Evolutionary conservation across 2,329 filamentous ascomycete genomes (phyloP), one percentile per base, ranked within the genome.

Genomic region (Dactylonectria estremocensis): DNA sequence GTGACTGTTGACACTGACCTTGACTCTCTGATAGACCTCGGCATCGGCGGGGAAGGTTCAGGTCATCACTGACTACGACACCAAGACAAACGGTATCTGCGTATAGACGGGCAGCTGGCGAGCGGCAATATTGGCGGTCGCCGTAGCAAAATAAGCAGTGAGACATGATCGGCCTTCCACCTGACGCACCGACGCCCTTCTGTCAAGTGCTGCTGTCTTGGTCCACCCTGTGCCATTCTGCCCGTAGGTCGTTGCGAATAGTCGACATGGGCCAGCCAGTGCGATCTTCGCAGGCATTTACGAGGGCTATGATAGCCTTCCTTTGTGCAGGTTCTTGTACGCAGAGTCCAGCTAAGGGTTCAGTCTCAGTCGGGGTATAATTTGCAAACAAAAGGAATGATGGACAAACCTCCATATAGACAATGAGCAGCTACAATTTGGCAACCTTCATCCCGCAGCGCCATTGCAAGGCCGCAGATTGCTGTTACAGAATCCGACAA

Each of bases 401-500:
- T 54, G 24, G 22, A 61, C 62, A 31, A 60, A 65, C 62, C 65
- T 54, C 80, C 82, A 48, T 80, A 85, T 2, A 84, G 69, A 58
- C 81, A 84, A 67, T 84, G 82, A 3, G 81, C 82, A 1, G 79
- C 82, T 67, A 84, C 78, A 2, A 84, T 72, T 48, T 81, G 79
- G 9, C 80, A 82, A 16, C 81, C 79, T 61, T 81, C 77, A 11
- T 83, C 82, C 1, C 72, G 77, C 14, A 82, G 69, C 62, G 82
- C 82, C 74, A 85, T 79, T 0, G 84, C 85, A 56, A 87, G 84
- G 3, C 85, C 85, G 60, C 84, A 85, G 22, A 88, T 85, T 0
- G 70, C 70, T 5, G 72, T 69, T 2, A 77, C 72, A 1, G 74
- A 70, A 46, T 72, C 64, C 4, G 74, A 72, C 5, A 77, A 64